Evolutionary conservation across 1,284 basidiomycete species (phyloP).

Genomic region (Austroboletus novae-zelandiae): DNA sequence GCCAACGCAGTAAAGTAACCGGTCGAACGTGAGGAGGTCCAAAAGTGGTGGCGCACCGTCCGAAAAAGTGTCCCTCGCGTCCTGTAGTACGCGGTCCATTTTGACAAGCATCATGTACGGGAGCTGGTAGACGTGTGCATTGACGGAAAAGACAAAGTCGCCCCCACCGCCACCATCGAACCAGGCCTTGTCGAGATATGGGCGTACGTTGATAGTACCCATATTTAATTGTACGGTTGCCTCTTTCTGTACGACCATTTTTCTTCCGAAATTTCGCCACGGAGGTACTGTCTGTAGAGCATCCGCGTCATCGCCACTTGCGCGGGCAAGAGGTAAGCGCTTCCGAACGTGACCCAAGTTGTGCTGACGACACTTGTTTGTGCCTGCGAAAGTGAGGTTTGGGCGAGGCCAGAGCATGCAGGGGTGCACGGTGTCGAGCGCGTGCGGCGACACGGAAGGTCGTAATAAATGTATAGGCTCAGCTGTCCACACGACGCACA

Average conservation of each 20-base stretch:
- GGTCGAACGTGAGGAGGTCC: constrained; percentile 41
- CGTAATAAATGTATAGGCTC: constrained; percentile 28
- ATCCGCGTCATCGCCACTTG: too few species aligned
- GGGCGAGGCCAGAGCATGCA: constrained; percentile 32
- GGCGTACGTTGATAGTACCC: too few species aligned
- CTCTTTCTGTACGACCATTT: too few species aligned
- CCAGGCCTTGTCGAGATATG: too few species aligned
- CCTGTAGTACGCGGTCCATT: not conserved
- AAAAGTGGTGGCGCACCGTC: constrained; percentile 35
- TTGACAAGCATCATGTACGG: not conserved
- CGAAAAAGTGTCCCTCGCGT: not conserved
- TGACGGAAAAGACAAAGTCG: constrained; percentile 45
- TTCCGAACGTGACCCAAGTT: not conserved
- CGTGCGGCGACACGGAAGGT: constrained; percentile 42
- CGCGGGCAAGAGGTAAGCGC: too few species aligned
- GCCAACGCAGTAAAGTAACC: constrained; percentile 47
- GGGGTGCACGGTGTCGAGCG: constrained; percentile 36
- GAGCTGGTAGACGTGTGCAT: not conserved
- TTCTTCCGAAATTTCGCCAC: too few species aligned
- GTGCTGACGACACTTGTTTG: constrained; percentile 16
- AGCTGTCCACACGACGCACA: constrained; percentile 16
- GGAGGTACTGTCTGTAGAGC: too few species aligned
- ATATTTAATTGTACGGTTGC: too few species aligned
- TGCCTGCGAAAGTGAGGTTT: constrained; percentile 26
- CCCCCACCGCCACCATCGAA: constrained; percentile 42